Conservation (phyloP, 805 yeast genomes). For the Brettanomyces sp. region DNA sequence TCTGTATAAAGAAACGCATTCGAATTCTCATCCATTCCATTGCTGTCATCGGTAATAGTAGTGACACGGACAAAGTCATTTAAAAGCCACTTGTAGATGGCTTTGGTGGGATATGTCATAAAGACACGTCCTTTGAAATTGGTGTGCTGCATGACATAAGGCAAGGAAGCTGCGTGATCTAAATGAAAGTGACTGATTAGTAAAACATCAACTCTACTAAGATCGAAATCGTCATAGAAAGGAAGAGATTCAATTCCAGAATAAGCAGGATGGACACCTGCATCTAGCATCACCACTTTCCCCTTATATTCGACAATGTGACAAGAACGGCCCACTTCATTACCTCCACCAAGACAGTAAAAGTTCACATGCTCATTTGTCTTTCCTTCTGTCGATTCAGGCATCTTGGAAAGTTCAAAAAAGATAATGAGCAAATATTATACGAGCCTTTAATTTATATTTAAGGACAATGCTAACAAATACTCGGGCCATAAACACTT, state of each 20-base stretch:
- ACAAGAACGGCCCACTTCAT: constrained; percentile 95
- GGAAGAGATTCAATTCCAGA: constrained; percentile 88
- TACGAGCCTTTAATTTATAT: too few relatives aligned
- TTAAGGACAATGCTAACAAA: too few relatives aligned
- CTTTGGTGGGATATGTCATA: constrained; percentile 99
- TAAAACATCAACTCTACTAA: constrained; percentile 76
- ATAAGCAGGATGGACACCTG: constrained; percentile 96
- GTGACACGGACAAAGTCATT: constrained; percentile 93
- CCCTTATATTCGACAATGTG: constrained; percentile 89
- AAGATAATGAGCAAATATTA: too few relatives aligned
- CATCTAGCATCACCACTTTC: constrained; percentile 92
- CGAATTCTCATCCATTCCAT: constrained; percentile 33
- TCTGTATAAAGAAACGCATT: constrained; percentile 61
- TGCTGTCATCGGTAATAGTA: constrained; percentile 36
- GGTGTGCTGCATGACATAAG: constrained; percentile 96
- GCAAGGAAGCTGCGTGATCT: constrained; percentile 96
- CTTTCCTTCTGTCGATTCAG: not conserved
- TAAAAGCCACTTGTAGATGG: constrained; percentile 90
- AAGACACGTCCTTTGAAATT: constrained; percentile 90
- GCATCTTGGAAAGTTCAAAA: not conserved
- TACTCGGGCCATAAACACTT: too few relatives aligned
- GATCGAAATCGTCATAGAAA: constrained; percentile 89
- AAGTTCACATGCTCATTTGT: constrained; percentile 40
- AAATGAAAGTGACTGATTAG: constrained; percentile 92
- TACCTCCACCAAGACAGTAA: constrained; percentile 94